Evolutionary conservation across 108 stramenopile species (phyloP), one percentile per base, ranked within the genome.

Genomic region (Nitzschia sp.): DNA sequence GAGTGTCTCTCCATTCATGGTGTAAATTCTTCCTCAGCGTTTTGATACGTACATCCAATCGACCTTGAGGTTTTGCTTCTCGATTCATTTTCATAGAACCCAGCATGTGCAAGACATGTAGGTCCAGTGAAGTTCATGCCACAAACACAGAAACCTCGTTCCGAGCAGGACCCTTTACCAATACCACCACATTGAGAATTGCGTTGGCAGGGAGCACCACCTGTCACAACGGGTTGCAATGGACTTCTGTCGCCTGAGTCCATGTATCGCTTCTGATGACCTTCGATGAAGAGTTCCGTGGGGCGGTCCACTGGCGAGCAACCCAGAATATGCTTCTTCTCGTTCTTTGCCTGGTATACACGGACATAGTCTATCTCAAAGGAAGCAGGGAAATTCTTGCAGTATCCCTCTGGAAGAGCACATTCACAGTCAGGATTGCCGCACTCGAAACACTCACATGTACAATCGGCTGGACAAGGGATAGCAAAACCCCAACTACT

Each of bases 321-420:
- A 0, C 94, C 94, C 0, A 92, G 60, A 24, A 63, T 67, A 58
- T 92, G 93, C 53, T 80, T 85, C 8, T 81, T 62, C 50, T 94
- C 90, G 57, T 88, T 83, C 41, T 68, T 66, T 0, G 88, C 87
- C 72, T 96, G 94, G 51, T 86, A 96, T 12, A 89, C 93, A 53
- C 94, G 79, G 8, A 97, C 89, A 65, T 93, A 87, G 37, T 90
- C 88, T 59, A 96, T 92, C 54, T 91, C 88, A 63, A 94, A 95
- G 57, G 46, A 75, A 7, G 94, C 93, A 7, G 96, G 96, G 20
- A 95, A 90, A 54, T 90, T 94, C 19, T 86, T 72, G 67, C 96
- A 97, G 60, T 94, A 92, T 24, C 93, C 93, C 14, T 72, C 63
- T 19, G 94, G 93, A 20, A 97, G 60, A 15, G 80, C 90, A 72